A percentile compares a stretch with the other conserved stretches of the same genome.
Evolutionary conservation across 805 yeast genomes (phyloP).

Genomic region (Brettanomyces sp.): DNA sequence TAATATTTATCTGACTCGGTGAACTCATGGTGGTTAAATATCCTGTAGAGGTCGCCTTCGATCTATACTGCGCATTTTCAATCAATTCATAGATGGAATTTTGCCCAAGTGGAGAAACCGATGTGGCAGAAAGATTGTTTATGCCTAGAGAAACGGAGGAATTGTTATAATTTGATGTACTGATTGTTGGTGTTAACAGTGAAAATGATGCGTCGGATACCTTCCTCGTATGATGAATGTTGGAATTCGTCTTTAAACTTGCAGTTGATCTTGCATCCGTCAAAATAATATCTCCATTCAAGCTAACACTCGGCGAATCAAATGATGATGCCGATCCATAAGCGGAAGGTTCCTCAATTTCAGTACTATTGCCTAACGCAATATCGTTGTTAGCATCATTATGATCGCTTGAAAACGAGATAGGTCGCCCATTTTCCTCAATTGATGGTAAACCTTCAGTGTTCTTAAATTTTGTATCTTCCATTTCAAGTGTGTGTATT

Average conservation of each 20-base stretch:
- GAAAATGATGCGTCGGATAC: conserved; percentile 19
- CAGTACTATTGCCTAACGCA: too few species aligned
- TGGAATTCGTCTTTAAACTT: not conserved
- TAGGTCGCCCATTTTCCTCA: too few species aligned
- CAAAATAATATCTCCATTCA: not conserved
- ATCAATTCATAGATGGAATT: conserved; percentile 75
- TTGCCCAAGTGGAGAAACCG: conserved; percentile 52
- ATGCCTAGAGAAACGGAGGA: conserved; percentile 29
- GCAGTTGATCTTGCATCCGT: not conserved
- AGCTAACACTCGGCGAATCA: not conserved
- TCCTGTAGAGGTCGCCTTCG: conserved; percentile 21
- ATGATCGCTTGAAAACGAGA: too few species aligned
- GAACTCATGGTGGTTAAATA: conserved; percentile 21
- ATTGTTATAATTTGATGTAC: conserved; percentile 23
- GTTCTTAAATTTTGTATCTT: too few species aligned
- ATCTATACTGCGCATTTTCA: conserved; percentile 41
- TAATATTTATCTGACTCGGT: conserved; percentile 37
- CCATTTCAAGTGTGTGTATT: too few species aligned
- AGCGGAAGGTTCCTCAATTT: too few species aligned
- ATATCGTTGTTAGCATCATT: too few species aligned
- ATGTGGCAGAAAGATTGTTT: conserved; percentile 28
- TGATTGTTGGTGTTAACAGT: conserved; percentile 12
- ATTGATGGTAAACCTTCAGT: too few species aligned
- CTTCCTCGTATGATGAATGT: conserved; percentile 6
- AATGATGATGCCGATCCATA: not conserved